Percentiles rank a stretch among this genome's conserved stretches.
Evolutionary conservation across 2,329 filamentous ascomycete species (phyloP).

Genomic region (Arthrobotrys entomopaga): DNA sequence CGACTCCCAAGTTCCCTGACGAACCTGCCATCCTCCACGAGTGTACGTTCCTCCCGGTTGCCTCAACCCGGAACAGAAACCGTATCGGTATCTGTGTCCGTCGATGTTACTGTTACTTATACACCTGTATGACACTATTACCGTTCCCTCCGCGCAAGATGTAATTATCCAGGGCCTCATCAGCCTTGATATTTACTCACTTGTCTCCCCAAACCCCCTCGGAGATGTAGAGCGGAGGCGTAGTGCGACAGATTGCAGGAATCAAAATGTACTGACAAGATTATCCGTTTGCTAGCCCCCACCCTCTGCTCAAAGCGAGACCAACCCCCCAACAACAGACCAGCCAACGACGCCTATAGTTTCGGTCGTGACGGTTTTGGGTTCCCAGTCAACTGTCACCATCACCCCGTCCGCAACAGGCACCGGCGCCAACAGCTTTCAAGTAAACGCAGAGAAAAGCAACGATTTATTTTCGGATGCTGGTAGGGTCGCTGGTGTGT

Average conservation of each 20-base stretch:
- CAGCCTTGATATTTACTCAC: slow-evolving; percentile 17
- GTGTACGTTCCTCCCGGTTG: slow-evolving; percentile 54
- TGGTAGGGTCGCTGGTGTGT: slow-evolving; percentile 43
- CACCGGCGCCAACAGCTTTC: slow-evolving; percentile 22
- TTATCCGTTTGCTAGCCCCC: not conserved
- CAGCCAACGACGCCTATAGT: slow-evolving; percentile 26
- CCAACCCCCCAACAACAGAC: slow-evolving; percentile 13
- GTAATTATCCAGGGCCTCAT: slow-evolving; percentile 12
- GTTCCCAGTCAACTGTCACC: slow-evolving; percentile 32
- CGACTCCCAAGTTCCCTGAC: slow-evolving; percentile 48
- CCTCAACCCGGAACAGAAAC: slow-evolving; percentile 17
- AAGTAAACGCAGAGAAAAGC: slow-evolving; percentile 10
- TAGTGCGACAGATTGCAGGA: slow-evolving; percentile 18
- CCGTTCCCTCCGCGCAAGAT: slow-evolving; percentile 30
- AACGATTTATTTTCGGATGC: slow-evolving; percentile 43
- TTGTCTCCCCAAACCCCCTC: slow-evolving; percentile 19
- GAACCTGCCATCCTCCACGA: slow-evolving; percentile 45
- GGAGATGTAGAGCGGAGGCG: slow-evolving; percentile 27
- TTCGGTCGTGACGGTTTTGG: slow-evolving; percentile 34
- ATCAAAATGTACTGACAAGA: slow-evolving; percentile 11
- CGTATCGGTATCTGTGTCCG: slow-evolving; percentile 46
- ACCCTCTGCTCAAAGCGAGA: not conserved
- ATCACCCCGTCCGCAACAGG: slow-evolving; percentile 32
- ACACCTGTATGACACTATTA: slow-evolving; percentile 51
- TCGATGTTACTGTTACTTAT: slow-evolving; percentile 51